Evolutionary conservation across 2,329 filamentous ascomycete species (phyloP), one percentile per base, ranked within the genome.

Genomic region (Zasmidium cellare): DNA sequence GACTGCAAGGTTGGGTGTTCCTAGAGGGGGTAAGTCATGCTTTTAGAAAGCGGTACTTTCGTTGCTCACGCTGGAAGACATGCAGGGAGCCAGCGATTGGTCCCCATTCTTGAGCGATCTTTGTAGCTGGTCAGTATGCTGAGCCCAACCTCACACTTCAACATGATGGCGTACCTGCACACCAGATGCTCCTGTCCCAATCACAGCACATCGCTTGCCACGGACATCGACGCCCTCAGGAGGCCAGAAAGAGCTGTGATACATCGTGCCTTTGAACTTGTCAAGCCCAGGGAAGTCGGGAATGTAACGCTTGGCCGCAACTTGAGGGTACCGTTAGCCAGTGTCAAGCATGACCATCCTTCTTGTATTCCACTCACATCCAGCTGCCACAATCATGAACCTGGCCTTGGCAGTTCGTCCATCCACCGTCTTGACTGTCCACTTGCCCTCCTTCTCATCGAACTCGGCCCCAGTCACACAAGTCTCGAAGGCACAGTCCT

Each of bases 391-490:
- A 16, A 86, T 66, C 5, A 86, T 72, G 64, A 80, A 84, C 66
- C 77, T 82, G 20, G 79, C 76, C 58, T 74, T 80, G 9, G 79
- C 79, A 1, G 70, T 76, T 1, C 81, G 77, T 9, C 83, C 83
- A 64, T 84, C 81, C 56, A 76, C 75, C 0, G 81, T 84, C 51
- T 75, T 72, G 14, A 85, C 70, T 6, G 69, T 69, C 84, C 84
- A 87, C 48, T 73, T 78, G 0, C 77, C 77, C 0, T 70, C 69
- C 0, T 67, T 58, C 9, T 76, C 76, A 46, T 85, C 78, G 50
- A 83, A 87, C 3, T 79, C 73, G 2, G 80, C 83, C 11, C 78
- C 77, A 0, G 79, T 72, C 2, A 86, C 83, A 6, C 82, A 77
- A 0, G 81, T 84, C 57, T 84, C 80, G 70, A 75, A 46, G 74